Evolutionary conservation across 202 grass and related monocot genomes (phyloP), one percentile per base, ranked within the genome.

Genomic region (Zizania palustris): DNA sequence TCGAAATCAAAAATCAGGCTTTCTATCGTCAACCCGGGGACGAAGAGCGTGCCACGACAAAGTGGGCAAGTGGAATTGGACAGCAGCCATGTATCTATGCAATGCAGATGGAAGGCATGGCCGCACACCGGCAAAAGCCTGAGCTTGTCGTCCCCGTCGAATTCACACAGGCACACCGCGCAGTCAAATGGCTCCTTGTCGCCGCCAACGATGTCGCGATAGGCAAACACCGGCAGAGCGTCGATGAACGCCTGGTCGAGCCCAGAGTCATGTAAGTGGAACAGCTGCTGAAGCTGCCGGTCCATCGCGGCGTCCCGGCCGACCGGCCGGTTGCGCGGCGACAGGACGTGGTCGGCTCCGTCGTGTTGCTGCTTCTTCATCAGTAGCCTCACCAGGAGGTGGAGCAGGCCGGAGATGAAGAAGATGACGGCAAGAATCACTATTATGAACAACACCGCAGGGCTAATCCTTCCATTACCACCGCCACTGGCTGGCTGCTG

Each of bases 61-160:
- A 97, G 89, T 42, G 94, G 94, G 66, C 94, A 97, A 13, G 94
- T 97, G 2, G 91, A 97, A 40, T 97, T 97, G 75, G 94, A 97
- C 19, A 97, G 88, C 44, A 97, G 94, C 94, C 94, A 97, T 9
- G 94, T 97, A 51, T 97, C 94, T 51, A 97, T 97, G 73, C 94
- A 97, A 18, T 82, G 75, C 20, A 97, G 74, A 71, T 97, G 94
- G 83, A 97, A 97, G 0, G 94, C 94, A 54, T 97, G 94, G 1
- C 94, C 88, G 74, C 94, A 97, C 9, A 85, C 68, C 20, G 93
- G 94, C 54, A 93, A 71, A 39, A 97, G 87, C 8, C 94, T 80
- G 67, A 97, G 84, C 44, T 84, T 65, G 68, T 97, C 94, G 41
- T 93, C 94, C 1, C 69, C 64, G 5, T 79, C 82, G 67, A 97